phyloP scores from a whole-genome alignment of 31 red algal species.

The Bonnemaisonia californica region DNA sequence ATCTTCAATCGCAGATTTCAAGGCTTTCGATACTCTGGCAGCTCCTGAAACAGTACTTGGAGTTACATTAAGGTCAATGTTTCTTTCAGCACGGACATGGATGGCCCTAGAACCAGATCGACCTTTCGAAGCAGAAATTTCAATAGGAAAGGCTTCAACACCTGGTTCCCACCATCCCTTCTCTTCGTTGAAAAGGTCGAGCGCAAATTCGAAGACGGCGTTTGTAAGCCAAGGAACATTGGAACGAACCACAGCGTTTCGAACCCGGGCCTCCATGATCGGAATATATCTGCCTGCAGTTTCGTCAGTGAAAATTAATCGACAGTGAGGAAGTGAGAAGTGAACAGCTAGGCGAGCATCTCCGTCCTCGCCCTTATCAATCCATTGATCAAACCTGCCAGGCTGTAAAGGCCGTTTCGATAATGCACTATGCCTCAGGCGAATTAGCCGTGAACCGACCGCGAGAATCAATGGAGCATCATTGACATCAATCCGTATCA shows the following conservation, averaged over 20 bases:
- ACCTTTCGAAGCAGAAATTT: constrained; percentile 84
- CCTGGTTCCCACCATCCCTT: constrained; percentile 99
- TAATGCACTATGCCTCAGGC: constrained; percentile 53
- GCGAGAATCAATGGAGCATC: constrained; percentile 83
- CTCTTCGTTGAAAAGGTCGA: constrained; percentile 90
- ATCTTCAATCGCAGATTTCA: constrained; percentile 82
- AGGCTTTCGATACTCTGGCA: constrained; percentile 77
- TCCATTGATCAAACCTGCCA: constrained; percentile 81
- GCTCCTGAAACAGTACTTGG: constrained; percentile 85
- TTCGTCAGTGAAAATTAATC: constrained; percentile 91
- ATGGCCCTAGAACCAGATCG: constrained; percentile 78
- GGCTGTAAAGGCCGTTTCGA: constrained; percentile 66
- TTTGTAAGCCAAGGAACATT: constrained; percentile 83
- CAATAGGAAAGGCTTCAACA: constrained; percentile 81
- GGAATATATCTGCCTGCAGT: constrained; percentile 79
- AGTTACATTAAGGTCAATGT: constrained; percentile 89
- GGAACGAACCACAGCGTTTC: constrained; percentile 67
- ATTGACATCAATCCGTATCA: constrained; percentile 84
- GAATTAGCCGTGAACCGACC: constrained; percentile 67
- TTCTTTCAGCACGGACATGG: constrained; percentile 69
- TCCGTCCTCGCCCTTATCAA: constrained; percentile 81
- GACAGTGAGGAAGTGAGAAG: constrained; percentile 80
- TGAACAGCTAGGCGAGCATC: constrained; percentile 67
- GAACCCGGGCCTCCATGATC: constrained; percentile 82
- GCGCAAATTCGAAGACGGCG: constrained; percentile 60